These are phyloP conservation scores for Calonectria fujianensis DNA, from an alignment of 2,329 filamentous ascomycete species.

Conservation along the genomic window DNA sequence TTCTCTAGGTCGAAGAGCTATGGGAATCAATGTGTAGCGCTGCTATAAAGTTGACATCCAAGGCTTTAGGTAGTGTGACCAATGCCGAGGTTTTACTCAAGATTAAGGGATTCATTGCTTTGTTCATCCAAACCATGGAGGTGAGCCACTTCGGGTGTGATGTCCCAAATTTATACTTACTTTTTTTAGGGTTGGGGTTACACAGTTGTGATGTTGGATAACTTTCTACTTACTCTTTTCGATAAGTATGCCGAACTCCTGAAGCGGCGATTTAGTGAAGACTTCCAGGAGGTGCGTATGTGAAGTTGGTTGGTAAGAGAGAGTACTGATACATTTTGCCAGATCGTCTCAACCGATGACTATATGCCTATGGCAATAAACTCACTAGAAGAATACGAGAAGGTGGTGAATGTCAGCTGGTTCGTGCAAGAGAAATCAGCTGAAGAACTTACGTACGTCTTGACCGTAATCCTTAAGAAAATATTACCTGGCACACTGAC, in stretches of 20 bases:
- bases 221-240: slow-evolving; percentile 90
- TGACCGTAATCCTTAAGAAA: background rate
- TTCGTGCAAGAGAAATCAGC: slow-evolving; percentile 88
- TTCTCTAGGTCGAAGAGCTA: slow-evolving; percentile 88
- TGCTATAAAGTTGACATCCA: slow-evolving; percentile 87
- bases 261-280: slow-evolving; percentile 93
- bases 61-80: slow-evolving; percentile 84
- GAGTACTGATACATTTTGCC: slow-evolving; percentile 34
- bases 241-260: slow-evolving; percentile 95
- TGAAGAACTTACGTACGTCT: slow-evolving; percentile 82
- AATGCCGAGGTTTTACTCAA: slow-evolving; percentile 95
- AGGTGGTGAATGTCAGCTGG: slow-evolving; percentile 97
- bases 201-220: slow-evolving; percentile 86
- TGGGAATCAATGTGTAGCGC: slow-evolving; percentile 99
- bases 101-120: slow-evolving; percentile 92
- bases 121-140: slow-evolving; percentile 99
- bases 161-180: slow-evolving; percentile 86
- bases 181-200: slow-evolving; percentile 89
- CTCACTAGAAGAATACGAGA: slow-evolving; percentile 92
- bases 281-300: slow-evolving; percentile 87
- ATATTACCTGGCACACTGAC: slow-evolving; percentile 33
- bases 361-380: slow-evolving; percentile 99
- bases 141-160: slow-evolving; percentile 79
- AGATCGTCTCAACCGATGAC: slow-evolving; percentile 92
- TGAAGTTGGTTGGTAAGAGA: background rate